Evolutionary conservation across 441 rosid species (phyloP), one percentile per base, ranked within the genome.

Genomic region (Aleurites moluccanus): DNA sequence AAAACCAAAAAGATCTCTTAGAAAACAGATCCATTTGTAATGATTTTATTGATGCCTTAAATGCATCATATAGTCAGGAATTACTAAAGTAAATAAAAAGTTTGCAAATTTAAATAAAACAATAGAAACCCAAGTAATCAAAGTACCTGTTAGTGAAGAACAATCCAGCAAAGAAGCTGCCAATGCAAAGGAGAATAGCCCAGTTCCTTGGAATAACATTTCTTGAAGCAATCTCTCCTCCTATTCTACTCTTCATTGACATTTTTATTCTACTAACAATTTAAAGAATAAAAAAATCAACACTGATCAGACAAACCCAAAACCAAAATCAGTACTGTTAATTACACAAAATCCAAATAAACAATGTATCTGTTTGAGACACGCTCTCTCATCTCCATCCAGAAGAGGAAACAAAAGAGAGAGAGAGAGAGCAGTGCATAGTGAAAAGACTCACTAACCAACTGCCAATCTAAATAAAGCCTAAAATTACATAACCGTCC

Each of bases 61-160:
- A 72, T 52, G 64, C 74, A 38, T 27, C 65, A 61, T 30, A 52
- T 4, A 66, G 66, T 69, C 53, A n/a, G 64, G 38, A 27, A 70
- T 40, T 18, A 53, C 27, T 71, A 7, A 66, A 73, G 28, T 23
- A 0, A 73, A 42, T 8, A 67, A 30, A 73, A 70, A 74, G 64
- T 25, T 27, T 27, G 21, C 25, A 73, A 72, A 67, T 71, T 77
- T 27, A 49, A 64, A 44, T 28, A 2, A 70, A 63, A 65, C 21
- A 72, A 49, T 10, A 55, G 45, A 45, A 69, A 33, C 65, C 67
- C 70, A 75, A 21, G 45, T 28, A 30, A 53, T 16, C 72, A 47
- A 57, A 69, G 10, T 67, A 89, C 98, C 96, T 87, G 79, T 90
- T 90, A 56, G 90, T 88, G 96, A 93, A 89, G 87, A 90, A 77